Evolutionary conservation across 306 rosid genomes (phyloP).

Genomic region (Vachellia pachyceras): DNA sequence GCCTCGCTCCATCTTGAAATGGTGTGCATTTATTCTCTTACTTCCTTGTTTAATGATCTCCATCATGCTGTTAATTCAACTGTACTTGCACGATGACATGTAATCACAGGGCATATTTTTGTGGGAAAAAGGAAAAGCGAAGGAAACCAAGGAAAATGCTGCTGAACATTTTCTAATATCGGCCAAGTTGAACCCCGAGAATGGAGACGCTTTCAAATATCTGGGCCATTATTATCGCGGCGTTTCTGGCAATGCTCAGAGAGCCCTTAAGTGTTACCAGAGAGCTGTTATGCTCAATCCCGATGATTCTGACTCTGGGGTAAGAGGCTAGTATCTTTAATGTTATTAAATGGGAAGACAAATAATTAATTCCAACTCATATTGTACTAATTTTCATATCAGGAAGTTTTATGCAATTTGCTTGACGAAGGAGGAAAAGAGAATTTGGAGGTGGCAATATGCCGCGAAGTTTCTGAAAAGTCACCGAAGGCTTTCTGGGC

Average conservation of each 20-base stretch:
- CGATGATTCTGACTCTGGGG: conserved; percentile 72
- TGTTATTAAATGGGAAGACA: not conserved
- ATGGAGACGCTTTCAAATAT: conserved; percentile 73
- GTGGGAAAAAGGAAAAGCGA: conserved; percentile 59
- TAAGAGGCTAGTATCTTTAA: conserved; percentile 24
- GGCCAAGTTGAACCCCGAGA: conserved; percentile 75
- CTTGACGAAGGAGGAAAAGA: conserved; percentile 75
- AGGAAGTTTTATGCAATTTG: conserved; percentile 80
- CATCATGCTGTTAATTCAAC: not conserved
- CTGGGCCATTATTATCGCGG: conserved; percentile 67
- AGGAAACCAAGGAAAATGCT: conserved; percentile 59
- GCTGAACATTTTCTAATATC: conserved; percentile 70
- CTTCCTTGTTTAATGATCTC: not conserved
- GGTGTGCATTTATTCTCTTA: conserved; percentile 27
- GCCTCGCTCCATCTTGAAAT: conserved; percentile 59
- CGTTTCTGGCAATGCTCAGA: conserved; percentile 50
- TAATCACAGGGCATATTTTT: conserved; percentile 60
- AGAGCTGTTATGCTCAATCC: conserved; percentile 77
- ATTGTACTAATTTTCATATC: not conserved
- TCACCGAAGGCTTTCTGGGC: conserved; percentile 97
- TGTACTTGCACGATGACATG: not conserved
- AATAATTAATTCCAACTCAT: not conserved
- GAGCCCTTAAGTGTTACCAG: conserved; percentile 85
- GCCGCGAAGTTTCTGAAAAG: conserved; percentile 70
- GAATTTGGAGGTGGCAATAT: conserved; percentile 68